Evolutionary conservation across 306 rosid genomes (phyloP), one percentile per base, ranked within the genome.

Genomic region (Fragaria iinumae): DNA sequence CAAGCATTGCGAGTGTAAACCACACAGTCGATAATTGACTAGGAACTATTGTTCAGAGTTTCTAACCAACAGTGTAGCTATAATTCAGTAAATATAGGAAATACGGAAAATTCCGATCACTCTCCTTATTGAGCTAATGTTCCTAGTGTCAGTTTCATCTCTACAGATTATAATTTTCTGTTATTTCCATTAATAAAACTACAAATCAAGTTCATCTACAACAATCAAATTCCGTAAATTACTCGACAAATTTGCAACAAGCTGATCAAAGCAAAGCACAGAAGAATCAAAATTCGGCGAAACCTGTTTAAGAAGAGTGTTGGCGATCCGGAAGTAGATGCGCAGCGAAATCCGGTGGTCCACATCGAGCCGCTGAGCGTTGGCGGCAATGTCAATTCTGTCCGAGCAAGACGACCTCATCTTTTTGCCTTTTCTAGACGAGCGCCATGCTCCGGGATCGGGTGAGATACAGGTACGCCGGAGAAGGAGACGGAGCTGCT

Each of bases 221-320:
- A 45, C 8, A 36, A 71, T 9, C 52, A 39, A 67, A 49, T 59
- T 13, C 52, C 1, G 34, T 13, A 13, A 59, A 29, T 36, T 45
- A 68, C 34, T 55, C 29, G 17, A 10, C 57, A n/a, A 14, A 56
- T 11, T 64, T 17, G 23, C 57, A 52, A 52, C 23, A 18, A 52
- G 34, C 34, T 32, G 36, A 32, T 32, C 36, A 32, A 32, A 32
- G 36, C 36, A 32, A 32, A 32, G 36, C 36, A 32, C 4, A 32
- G 36, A 32, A 32, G 36, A 32, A 32, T 32, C 60, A 20, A 53
- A 53, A 6, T n/a, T 56, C 12, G n/a, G 67, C 12, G 60, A 59
- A 21, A 94, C 98, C 98, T 94, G 98, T 79, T 84, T 87, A 86
- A 91, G 91, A 69, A 94, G 78, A 79, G 88, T 94, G 76, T 94